Percentiles rank a stretch among this genome's conserved stretches.
These are phyloP conservation scores for Dalechampia spathulata DNA, from an alignment of 441 rosid species.

Conservation along the genomic window DNA sequence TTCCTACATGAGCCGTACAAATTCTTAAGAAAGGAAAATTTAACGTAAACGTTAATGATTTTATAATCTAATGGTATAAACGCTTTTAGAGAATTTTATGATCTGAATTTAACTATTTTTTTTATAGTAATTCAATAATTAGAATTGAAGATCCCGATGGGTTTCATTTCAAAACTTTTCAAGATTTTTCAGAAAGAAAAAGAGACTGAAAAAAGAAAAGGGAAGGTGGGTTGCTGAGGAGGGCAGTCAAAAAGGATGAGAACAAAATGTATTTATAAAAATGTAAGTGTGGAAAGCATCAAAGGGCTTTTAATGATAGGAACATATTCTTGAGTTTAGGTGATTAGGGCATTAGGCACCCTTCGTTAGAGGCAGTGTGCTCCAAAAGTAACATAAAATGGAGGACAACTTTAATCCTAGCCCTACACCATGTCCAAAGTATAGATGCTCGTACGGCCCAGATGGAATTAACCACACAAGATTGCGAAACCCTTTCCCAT, in stretches of 20 bases:
- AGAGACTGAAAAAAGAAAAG: too few species aligned
- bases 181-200: too few species aligned
- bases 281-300: background rate
- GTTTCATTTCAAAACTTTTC: too few species aligned
- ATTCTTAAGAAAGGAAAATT: too few species aligned
- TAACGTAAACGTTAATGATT: too few species aligned
- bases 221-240: background rate
- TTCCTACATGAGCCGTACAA: too few species aligned
- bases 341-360: background rate
- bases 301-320: background rate
- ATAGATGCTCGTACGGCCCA: slow-evolving; percentile 9
- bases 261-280: background rate
- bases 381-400: background rate
- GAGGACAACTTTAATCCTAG: background rate
- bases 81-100: too few species aligned
- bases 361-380: slow-evolving; percentile 6
- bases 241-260: slow-evolving; percentile 15
- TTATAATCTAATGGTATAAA: too few species aligned
- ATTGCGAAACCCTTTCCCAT: background rate
- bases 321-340: slow-evolving; percentile 2
- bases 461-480: background rate
- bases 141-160: too few species aligned
- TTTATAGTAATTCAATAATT: too few species aligned
- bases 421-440: background rate
- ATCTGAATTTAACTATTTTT: too few species aligned